phyloP scores from a whole-genome alignment of 2,329 filamentous ascomycete species.

The Fusarium heterosporum region DNA sequence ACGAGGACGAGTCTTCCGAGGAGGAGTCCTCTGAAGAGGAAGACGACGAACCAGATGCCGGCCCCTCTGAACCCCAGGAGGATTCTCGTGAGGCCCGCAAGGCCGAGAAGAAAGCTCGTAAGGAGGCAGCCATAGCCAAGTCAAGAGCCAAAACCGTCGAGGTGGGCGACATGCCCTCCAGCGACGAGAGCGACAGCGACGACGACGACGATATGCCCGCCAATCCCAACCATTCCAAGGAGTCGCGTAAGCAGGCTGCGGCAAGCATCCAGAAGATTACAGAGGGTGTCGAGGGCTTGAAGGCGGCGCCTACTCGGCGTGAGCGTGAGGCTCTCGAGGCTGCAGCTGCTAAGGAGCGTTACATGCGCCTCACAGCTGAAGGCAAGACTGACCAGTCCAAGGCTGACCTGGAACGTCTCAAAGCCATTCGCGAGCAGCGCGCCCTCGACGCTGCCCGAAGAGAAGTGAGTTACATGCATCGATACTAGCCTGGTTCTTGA shows the following conservation, averaged over 20 bases:
- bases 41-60: conserved; percentile 61
- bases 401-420: conserved; percentile 86
- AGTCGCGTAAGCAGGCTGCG: conserved; percentile 69
- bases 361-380: conserved; percentile 90
- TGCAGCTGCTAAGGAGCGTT: conserved; percentile 87
- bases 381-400: conserved; percentile 98
- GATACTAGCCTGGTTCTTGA: too few species aligned
- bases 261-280: conserved; percentile 62
- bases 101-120: conserved; percentile 88
- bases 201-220: conserved; percentile 77
- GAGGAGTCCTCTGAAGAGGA: conserved; percentile 65
- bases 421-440: conserved; percentile 84
- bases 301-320: conserved; percentile 60
- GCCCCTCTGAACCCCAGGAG: conserved; percentile 56
- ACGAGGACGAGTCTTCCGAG: conserved; percentile 64
- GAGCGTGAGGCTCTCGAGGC: conserved; percentile 84
- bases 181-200: conserved; percentile 72
- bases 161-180: conserved; percentile 87
- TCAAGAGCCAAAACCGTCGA: conserved; percentile 78
- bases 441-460: conserved; percentile 86
- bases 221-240: conserved; percentile 92
- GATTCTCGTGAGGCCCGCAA: conserved; percentile 86
- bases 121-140: conserved; percentile 86
- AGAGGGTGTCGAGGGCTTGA: conserved; percentile 67
- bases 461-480: conserved; percentile 65